Conservation (phyloP, 2,329 filamentous ascomycete species). For the Cadophora gregata region DNA sequence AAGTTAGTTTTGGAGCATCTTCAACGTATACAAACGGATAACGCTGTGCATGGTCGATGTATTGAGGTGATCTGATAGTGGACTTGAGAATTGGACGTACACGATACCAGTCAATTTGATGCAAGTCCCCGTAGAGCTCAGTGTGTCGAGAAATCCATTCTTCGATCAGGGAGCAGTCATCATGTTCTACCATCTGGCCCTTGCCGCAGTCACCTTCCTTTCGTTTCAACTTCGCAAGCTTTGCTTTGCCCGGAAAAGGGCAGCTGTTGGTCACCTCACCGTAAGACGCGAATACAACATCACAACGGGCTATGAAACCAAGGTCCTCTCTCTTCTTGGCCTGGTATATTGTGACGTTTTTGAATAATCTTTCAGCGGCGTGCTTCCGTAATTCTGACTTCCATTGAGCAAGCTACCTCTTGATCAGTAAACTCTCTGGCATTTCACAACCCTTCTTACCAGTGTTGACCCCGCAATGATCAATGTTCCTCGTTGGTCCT, state of each 20-base stretch:
- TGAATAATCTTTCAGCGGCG: background rate
- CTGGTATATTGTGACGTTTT: background rate
- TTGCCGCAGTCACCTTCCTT: background rate
- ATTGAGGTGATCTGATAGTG: too few relatives aligned
- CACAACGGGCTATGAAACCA: background rate
- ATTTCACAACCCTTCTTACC: background rate
- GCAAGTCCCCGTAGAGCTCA: conserved; percentile 35
- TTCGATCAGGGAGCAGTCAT: background rate
- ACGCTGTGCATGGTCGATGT: too few relatives aligned
- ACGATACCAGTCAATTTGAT: conserved; percentile 51
- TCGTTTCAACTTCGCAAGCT: background rate
- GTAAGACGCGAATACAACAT: conserved; percentile 1
- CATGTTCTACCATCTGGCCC: background rate
- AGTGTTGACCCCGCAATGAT: background rate
- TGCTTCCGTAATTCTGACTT: conserved; percentile 2
- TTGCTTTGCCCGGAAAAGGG: background rate
- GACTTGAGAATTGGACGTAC: conserved; percentile 6
- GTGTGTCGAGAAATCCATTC: background rate
- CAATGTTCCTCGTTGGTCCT: background rate
- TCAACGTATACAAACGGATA: too few relatives aligned
- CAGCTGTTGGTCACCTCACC: conserved; percentile 3
- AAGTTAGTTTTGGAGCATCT: background rate
- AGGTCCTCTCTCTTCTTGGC: background rate
- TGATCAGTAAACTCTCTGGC: background rate
- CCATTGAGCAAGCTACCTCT: background rate